Evolutionary conservation across 176 grass and related monocot species (phyloP).

Genomic region (Elymus sibiricus): DNA sequence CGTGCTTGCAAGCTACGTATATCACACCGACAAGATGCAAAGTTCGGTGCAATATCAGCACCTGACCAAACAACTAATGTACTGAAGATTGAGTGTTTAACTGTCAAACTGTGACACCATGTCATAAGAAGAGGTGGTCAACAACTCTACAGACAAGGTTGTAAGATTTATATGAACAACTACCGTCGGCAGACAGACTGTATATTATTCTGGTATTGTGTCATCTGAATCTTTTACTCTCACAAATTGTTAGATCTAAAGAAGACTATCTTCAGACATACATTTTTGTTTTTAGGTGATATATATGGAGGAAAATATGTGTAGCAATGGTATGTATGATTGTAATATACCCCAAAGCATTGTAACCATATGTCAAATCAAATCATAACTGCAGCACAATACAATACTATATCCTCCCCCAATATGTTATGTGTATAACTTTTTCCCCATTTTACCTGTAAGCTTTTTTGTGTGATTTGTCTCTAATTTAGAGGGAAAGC

Average conservation of each 20-base stretch:
- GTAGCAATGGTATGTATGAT: neutral
- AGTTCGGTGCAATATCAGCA: neutral
- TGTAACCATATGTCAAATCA: neutral
- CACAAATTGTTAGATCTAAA: neutral
- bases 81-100: neutral
- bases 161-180: neutral
- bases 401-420: neutral
- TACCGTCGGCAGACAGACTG: neutral
- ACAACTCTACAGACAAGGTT: neutral
- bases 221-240: neutral
- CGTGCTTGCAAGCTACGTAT: neutral
- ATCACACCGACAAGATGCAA: neutral
- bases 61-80: neutral
- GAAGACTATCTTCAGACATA: neutral
- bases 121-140: neutral
- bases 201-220: neutral
- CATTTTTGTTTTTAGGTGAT: neutral
- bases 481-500: too few species aligned
- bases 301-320: neutral
- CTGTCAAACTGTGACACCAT: neutral
- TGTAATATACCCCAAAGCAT: neutral
- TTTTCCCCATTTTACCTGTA: too few species aligned
- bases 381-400: neutral
- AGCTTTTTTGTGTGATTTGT: too few species aligned
- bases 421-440: neutral